Conservation (phyloP, 257 asterid species). For the Handroanthus guayacan region DNA sequence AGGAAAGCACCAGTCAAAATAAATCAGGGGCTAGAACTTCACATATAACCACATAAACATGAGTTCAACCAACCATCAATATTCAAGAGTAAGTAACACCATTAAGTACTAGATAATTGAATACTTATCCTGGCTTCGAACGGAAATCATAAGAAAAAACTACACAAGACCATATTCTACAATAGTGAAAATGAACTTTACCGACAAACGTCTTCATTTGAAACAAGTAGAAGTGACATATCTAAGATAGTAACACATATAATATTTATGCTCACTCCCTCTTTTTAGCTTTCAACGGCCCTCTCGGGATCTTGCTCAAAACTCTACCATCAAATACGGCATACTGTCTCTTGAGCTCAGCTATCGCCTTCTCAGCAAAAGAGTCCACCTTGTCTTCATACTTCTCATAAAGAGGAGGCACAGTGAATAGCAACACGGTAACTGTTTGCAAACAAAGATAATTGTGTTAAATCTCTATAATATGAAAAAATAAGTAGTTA, state of each 20-base stretch:
- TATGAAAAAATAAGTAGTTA: not conserved
- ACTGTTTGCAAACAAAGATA: conserved; percentile 41
- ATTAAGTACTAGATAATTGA: not conserved
- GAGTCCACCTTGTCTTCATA: conserved; percentile 76
- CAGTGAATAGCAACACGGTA: conserved; percentile 62
- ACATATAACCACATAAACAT: conserved; percentile 9
- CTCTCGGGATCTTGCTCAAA: conserved; percentile 82
- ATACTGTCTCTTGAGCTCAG: conserved; percentile 78
- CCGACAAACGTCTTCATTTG: not conserved
- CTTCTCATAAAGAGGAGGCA: conserved; percentile 79
- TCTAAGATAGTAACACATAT: not conserved
- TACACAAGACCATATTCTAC: not conserved
- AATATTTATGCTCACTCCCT: conserved; percentile 39
- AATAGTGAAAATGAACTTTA: not conserved
- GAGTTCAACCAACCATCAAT: not conserved
- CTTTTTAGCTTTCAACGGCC: conserved; percentile 66
- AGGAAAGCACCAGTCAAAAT: too few species aligned
- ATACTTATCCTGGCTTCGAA: conserved; percentile 2
- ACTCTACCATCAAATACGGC: conserved; percentile 76
- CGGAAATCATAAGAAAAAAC: conserved; percentile 1
- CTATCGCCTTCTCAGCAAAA: conserved; percentile 70
- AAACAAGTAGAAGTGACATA: not conserved
- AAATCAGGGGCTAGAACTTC: too few species aligned
- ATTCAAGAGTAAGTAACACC: not conserved
- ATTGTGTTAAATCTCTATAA: not conserved